A percentile compares a stretch with the other conserved stretches of the same genome.
Evolutionary conservation across 1,139 yeast genomes (phyloP).

Genomic region (Candida pseudoviswanathii): DNA sequence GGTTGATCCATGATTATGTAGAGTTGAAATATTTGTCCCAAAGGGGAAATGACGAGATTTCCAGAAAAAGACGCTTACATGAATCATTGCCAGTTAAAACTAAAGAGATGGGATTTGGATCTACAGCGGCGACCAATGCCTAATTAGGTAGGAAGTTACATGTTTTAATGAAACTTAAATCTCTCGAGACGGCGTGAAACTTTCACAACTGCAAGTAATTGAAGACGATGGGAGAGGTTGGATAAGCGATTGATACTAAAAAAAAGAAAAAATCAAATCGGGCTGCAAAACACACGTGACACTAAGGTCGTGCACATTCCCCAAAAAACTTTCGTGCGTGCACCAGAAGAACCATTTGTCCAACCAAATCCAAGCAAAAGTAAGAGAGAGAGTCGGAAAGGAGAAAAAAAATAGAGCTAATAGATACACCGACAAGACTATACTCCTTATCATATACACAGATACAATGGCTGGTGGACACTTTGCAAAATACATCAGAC

Average conservation of each 20-base stretch:
- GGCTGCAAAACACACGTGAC: conserved; percentile 1
- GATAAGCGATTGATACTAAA: neutral
- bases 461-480: conserved; percentile 45
- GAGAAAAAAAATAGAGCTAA: neutral
- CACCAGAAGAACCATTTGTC: neutral
- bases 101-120: neutral
- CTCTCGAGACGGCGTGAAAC: neutral
- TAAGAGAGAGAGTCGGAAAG: neutral
- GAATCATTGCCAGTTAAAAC: neutral
- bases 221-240: neutral
- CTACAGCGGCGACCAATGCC: neutral
- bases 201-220: neutral
- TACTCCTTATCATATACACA: neutral
- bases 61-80: neutral
- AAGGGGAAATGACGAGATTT: no score
- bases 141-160: neutral
- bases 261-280: neutral
- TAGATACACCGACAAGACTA: neutral
- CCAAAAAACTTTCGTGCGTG: neutral
- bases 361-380: conserved; percentile 16
- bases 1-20: neutral
- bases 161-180: neutral
- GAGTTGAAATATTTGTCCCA: no score
- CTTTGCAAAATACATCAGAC: conserved; percentile 51
- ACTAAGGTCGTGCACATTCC: neutral